Conservation (phyloP, 768 basidiomycete genomes). For the Kwoniella newhampshirensis region DNA sequence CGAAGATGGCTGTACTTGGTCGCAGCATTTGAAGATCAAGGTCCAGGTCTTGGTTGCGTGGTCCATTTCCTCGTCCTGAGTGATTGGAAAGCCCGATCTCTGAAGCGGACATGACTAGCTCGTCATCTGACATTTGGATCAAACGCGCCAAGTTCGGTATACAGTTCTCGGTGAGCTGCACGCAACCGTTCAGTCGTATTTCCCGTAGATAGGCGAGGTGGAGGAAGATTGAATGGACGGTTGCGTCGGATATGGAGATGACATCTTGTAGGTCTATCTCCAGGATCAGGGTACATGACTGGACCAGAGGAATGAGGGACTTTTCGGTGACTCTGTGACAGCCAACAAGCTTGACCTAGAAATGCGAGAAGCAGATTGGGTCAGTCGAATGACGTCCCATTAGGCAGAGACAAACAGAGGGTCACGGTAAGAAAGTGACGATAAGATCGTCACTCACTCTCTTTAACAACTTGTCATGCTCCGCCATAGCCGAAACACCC, state of each 20-base stretch:
- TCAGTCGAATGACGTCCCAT: too few species aligned
- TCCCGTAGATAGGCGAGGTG: slow-evolving; percentile 82
- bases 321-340: slow-evolving; percentile 72
- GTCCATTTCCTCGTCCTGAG: background rate
- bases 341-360: slow-evolving; percentile 75
- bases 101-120: background rate
- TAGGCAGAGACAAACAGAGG: too few species aligned
- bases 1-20: slow-evolving; percentile 57
- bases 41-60: background rate
- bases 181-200: slow-evolving; percentile 78
- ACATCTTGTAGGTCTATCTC: slow-evolving; percentile 93
- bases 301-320: slow-evolving; percentile 72
- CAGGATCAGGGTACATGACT: slow-evolving; percentile 77
- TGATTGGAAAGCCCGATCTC: background rate
- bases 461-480: slow-evolving; percentile 71
- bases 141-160: slow-evolving; percentile 68
- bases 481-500: slow-evolving; percentile 74
- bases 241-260: slow-evolving; percentile 69
- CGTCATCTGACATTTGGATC: slow-evolving; percentile 39
- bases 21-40: slow-evolving; percentile 9
- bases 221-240: slow-evolving; percentile 80
- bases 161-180: slow-evolving; percentile 73
- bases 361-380: background rate
- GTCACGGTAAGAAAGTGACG: background rate
- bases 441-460: slow-evolving; percentile 55